Percentiles rank a stretch among this genome's conserved stretches.
phyloP scores from a whole-genome alignment of 352 stramenopile species.

The Paralagenidium karlingii region DNA sequence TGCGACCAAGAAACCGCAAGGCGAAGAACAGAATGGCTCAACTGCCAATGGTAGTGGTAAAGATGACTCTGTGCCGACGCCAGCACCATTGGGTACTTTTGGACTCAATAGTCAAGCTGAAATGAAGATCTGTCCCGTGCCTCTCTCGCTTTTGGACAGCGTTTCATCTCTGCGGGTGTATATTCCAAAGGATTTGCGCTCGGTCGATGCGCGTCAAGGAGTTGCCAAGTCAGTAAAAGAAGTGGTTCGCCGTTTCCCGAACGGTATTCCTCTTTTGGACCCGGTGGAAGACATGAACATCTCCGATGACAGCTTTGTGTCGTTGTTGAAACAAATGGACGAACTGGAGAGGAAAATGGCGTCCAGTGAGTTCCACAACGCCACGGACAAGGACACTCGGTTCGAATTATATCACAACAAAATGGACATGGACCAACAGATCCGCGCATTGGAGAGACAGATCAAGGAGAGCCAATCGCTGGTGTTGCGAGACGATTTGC shows the following conservation, averaged over 20 bases:
- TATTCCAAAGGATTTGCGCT: constrained; percentile 72
- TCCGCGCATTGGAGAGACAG: constrained; percentile 88
- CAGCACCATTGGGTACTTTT: constrained; percentile 43
- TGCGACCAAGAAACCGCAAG: no score
- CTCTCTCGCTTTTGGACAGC: constrained; percentile 56
- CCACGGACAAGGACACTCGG: constrained; percentile 59
- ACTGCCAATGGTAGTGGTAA: constrained; percentile 14
- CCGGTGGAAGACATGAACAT: constrained; percentile 93
- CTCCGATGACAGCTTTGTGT: constrained; percentile 81
- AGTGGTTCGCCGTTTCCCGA: constrained; percentile 56
- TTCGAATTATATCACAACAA: constrained; percentile 88
- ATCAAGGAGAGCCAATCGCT: constrained; percentile 92
- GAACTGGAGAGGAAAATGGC: constrained; percentile 67
- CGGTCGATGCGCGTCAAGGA: constrained; percentile 52
- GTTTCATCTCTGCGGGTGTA: constrained; percentile 76
- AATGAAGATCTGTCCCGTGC: constrained; percentile 82
- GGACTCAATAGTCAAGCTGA: constrained; percentile 41
- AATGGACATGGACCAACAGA: constrained; percentile 84
- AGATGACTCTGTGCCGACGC: constrained; percentile 25
- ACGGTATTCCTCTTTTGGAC: constrained; percentile 86
- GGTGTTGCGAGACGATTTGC: constrained; percentile 92
- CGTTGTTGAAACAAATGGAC: constrained; percentile 72
- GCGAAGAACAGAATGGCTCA: constrained; percentile 7
- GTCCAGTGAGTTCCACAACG: constrained; percentile 48
- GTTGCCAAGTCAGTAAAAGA: constrained; percentile 74